Conservation (phyloP, 2,329 filamentous ascomycete species). For the Lasiodiplodia citricola region DNA sequence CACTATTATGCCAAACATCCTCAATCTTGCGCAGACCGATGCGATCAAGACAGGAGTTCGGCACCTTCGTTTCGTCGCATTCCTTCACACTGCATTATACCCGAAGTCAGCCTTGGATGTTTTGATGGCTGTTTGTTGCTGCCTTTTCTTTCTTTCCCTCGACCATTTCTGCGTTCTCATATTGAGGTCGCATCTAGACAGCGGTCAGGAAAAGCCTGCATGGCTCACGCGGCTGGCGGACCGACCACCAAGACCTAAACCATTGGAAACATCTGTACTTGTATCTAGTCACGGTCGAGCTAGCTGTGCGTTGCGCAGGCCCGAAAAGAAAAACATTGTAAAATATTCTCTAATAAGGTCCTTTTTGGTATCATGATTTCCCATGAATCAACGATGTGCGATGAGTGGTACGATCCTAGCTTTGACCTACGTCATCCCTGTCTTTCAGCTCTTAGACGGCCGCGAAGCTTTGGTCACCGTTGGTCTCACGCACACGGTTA, state of each 20-base stretch:
- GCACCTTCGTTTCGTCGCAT: slow-evolving; percentile 23
- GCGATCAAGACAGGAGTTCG: slow-evolving; percentile 14
- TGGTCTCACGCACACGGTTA: not conserved
- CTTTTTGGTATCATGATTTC: not conserved
- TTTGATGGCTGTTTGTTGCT: slow-evolving; percentile 1
- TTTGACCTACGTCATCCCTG: not conserved
- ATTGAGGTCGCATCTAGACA: slow-evolving; percentile 6
- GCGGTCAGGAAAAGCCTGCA: slow-evolving; percentile 7
- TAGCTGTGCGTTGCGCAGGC: slow-evolving; percentile 5
- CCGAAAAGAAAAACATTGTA: slow-evolving; percentile 20
- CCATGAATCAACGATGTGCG: not conserved
- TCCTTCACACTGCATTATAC: slow-evolving; percentile 23
- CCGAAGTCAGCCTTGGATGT: slow-evolving; percentile 14
- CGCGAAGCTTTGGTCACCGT: not conserved
- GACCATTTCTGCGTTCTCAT: not conserved
- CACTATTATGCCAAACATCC: slow-evolving; percentile 1
- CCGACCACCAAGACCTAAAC: not conserved
- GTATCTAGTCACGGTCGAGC: slow-evolving; percentile 19
- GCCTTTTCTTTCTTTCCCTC: not conserved
- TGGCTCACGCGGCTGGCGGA: slow-evolving; percentile 3
- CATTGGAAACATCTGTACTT: slow-evolving; percentile 13
- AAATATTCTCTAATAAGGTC: not conserved
- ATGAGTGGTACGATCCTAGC: not conserved
- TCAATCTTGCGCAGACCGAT: slow-evolving; percentile 9
- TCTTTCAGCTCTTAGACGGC: not conserved